Evolutionary conservation across 2,329 filamentous ascomycete species (phyloP).

Genomic region (Torrubiellomyces zombiae): DNA sequence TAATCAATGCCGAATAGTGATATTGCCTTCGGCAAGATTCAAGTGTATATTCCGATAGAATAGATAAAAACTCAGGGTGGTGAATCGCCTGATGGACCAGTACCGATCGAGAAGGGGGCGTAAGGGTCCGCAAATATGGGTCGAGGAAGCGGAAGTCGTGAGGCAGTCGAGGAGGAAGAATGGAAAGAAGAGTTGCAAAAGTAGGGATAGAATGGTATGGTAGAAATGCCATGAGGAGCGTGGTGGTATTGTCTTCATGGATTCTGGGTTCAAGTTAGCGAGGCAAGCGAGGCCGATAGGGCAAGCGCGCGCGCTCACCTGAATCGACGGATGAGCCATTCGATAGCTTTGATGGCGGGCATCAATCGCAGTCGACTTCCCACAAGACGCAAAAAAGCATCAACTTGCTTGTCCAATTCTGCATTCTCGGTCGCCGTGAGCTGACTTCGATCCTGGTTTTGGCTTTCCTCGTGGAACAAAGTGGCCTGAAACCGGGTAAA

Average conservation of each 20-base stretch:
- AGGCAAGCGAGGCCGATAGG: not conserved
- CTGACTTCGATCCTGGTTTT: constrained; percentile 69
- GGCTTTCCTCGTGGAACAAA: constrained; percentile 89
- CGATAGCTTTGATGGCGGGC: constrained; percentile 77
- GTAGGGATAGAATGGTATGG: constrained; percentile 79
- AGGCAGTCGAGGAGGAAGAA: constrained; percentile 62
- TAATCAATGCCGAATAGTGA: constrained; percentile 60
- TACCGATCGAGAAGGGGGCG: constrained; percentile 60
- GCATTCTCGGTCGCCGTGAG: constrained; percentile 70
- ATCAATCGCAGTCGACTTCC: constrained; percentile 64
- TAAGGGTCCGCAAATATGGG: constrained; percentile 67
- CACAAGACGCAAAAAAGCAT: constrained; percentile 68
- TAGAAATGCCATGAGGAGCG: constrained; percentile 69
- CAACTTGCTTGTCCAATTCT: constrained; percentile 60
- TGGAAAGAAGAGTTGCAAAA: constrained; percentile 74
- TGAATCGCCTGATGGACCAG: constrained; percentile 73
- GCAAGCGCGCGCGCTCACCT: constrained; percentile 35
- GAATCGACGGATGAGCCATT: constrained; percentile 89
- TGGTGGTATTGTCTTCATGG: constrained; percentile 76
- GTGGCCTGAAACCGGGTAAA: constrained; percentile 60
- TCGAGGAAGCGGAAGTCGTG: constrained; percentile 66
- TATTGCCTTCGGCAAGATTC: constrained; percentile 54
- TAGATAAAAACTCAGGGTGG: constrained; percentile 57
- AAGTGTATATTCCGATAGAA: constrained; percentile 65
- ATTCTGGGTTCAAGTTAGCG: constrained; percentile 35